Evolutionary conservation across 148 eudicot genomes (phyloP).

Genomic region (Vaccinium darrowii): DNA sequence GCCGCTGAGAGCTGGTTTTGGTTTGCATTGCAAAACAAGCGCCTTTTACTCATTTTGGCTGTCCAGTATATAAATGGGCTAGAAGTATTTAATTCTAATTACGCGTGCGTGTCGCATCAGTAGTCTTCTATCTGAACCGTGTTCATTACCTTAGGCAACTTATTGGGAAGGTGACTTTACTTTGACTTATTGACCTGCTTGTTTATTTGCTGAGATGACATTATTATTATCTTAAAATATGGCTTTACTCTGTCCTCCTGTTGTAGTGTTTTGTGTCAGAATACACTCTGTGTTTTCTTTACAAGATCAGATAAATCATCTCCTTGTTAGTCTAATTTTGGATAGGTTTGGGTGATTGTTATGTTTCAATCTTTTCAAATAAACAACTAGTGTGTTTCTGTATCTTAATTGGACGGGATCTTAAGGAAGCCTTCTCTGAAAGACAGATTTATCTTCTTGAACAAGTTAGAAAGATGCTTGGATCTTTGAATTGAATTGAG

Average conservation of each 20-base stretch:
- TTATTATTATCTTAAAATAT: neutral
- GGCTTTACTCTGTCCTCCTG: neutral
- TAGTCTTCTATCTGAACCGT: slow-evolving; percentile 29
- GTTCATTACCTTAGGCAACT: slow-evolving; percentile 28
- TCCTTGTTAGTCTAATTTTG: neutral
- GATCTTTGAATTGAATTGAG: neutral
- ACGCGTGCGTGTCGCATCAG: slow-evolving; percentile 27
- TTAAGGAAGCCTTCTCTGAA: neutral
- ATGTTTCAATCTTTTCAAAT: neutral
- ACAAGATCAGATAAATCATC: neutral
- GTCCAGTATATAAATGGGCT: slow-evolving; percentile 38
- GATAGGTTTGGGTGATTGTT: neutral
- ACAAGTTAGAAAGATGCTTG: neutral
- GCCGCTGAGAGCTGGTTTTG: slow-evolving; percentile 48
- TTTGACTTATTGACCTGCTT: slow-evolving; percentile 15
- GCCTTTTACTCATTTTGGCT: slow-evolving; percentile 28
- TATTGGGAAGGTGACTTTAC: slow-evolving; percentile 25
- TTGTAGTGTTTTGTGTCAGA: neutral
- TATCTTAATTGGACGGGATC: neutral
- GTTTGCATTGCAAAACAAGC: slow-evolving; percentile 10
- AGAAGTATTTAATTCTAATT: slow-evolving; percentile 35
- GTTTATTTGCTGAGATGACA: slow-evolving; percentile 7
- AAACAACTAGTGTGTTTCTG: neutral
- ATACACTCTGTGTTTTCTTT: neutral
- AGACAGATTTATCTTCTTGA: neutral